Conservation (phyloP, 345 rosid genomes). For the Bretschneidera sinensis region DNA sequence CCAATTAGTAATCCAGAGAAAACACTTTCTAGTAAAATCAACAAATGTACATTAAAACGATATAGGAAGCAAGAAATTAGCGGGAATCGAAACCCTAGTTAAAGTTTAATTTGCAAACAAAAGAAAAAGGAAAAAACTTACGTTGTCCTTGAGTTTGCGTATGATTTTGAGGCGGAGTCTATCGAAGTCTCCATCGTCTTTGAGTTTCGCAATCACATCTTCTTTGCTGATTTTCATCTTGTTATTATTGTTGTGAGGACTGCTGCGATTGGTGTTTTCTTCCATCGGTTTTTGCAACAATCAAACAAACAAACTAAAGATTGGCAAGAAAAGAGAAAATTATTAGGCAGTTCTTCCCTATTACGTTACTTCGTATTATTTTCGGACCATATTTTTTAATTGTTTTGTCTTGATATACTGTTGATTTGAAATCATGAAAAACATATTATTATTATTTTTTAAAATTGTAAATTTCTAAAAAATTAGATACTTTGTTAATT, state of each 20-base stretch:
- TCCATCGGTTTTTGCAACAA: background rate
- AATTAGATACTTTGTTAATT: no score
- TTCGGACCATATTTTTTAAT: no score
- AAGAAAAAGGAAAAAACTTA: constrained; percentile 13
- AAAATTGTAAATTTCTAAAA: no score
- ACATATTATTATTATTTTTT: no score
- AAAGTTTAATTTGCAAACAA: background rate
- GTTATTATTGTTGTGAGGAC: no score
- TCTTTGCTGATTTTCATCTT: constrained; percentile 47
- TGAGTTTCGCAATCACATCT: constrained; percentile 68
- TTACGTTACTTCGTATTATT: no score
- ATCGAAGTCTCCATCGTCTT: constrained; percentile 83
- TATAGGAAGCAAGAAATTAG: background rate
- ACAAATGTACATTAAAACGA: background rate
- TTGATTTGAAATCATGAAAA: no score
- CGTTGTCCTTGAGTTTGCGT: constrained; percentile 84
- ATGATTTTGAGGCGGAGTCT: constrained; percentile 80
- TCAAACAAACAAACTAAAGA: background rate
- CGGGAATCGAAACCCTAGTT: constrained; percentile 16
- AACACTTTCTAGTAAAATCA: background rate
- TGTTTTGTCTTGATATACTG: no score
- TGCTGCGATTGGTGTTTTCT: background rate
- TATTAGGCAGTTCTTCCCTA: no score
- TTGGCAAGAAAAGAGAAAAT: no score
- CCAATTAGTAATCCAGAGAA: background rate